Evolutionary conservation across 2,329 filamentous ascomycete species (phyloP), one percentile per base, ranked within the genome.

Genomic region (Aaosphaeria pasadenensis): DNA sequence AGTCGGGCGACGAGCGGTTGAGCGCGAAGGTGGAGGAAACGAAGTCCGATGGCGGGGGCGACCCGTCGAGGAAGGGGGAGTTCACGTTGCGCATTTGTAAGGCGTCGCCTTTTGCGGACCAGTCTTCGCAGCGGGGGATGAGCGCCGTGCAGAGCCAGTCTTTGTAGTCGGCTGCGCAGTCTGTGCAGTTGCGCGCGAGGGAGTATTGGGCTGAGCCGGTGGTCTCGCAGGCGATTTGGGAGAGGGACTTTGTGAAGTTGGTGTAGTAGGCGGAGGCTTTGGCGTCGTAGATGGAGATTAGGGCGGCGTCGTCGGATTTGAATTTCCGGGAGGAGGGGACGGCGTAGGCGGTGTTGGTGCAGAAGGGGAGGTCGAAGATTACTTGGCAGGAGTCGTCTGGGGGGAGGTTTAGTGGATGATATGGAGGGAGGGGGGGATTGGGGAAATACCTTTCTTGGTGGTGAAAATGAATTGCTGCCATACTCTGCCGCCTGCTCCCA

Each of bases 81-180:
- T 77, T 83, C 45, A 90, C 80, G 61, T 92, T 94, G 41, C 94
- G 87, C 17, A 79, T 75, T 51, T 85, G 81, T 2, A 90, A 78
- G 44, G 51, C 63, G 2, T 17, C 45, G 11, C 77, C 74, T 1
- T 68, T 60, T 43, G 77, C 82, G 44, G 79, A 82, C 60, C 88
- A 94, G 72, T 96, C 92, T 62, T 89, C 86, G 74, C 94, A 99
- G 30, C 91, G 88, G 1, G 94, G 94, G 52, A 99, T 94, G 11
- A 85, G 87, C 30, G 97, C 91, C 28, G 89, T 88, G 74, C 94
- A 99, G 17, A 99, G 84, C 94, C 94, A 99, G 62, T 85, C 78
- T 69, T 95, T 96, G 79, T 99, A 99, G 6, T 90, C 89, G 1
- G 67, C 63, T 11, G 77, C 82, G 71, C 94, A 99, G 69, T 95